These are phyloP conservation scores for Leonotis leonurus DNA, from an alignment of 257 asterid species.

Conservation along the genomic window DNA sequence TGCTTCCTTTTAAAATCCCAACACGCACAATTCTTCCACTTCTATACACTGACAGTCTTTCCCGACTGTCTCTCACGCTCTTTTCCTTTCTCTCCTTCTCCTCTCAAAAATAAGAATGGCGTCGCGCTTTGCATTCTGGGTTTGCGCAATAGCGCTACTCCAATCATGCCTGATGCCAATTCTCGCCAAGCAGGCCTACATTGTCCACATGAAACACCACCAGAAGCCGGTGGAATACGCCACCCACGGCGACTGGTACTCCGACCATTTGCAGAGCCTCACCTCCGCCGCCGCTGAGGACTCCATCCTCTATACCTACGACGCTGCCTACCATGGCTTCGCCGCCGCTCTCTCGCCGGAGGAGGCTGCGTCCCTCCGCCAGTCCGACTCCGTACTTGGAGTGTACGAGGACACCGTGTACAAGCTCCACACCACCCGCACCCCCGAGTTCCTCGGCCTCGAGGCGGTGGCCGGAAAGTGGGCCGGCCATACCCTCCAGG, in stretches of 20 bases:
- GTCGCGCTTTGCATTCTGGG: not conserved
- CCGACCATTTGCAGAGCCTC: slow-evolving; percentile 35
- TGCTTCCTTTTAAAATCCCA: slow-evolving; percentile 5
- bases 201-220: slow-evolving; percentile 39
- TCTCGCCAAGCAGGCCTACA: slow-evolving; percentile 28
- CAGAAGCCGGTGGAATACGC: slow-evolving; percentile 28
- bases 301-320: slow-evolving; percentile 41
- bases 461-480: slow-evolving; percentile 25
- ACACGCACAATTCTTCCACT: not conserved
- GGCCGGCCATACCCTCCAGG: slow-evolving; percentile 32
- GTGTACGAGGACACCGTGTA: slow-evolving; percentile 44
- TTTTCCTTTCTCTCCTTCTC: not conserved
- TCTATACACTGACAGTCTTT: slow-evolving; percentile 16
- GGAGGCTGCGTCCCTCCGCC: slow-evolving; percentile 35
- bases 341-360: slow-evolving; percentile 36
- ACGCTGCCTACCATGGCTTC: slow-evolving; percentile 35
- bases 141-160: slow-evolving; percentile 14
- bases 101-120: slow-evolving; percentile 24
- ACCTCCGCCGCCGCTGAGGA: slow-evolving; percentile 27
- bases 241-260: slow-evolving; percentile 40
- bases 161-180: slow-evolving; percentile 16
- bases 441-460: slow-evolving; percentile 48
- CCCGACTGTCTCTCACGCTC: not conserved
- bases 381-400: slow-evolving; percentile 35
- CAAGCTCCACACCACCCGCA: slow-evolving; percentile 48